Base-by-base conservation (phyloP, 2,329 filamentous ascomycete species). In the Lasiodiplodia sp. region DNA sequence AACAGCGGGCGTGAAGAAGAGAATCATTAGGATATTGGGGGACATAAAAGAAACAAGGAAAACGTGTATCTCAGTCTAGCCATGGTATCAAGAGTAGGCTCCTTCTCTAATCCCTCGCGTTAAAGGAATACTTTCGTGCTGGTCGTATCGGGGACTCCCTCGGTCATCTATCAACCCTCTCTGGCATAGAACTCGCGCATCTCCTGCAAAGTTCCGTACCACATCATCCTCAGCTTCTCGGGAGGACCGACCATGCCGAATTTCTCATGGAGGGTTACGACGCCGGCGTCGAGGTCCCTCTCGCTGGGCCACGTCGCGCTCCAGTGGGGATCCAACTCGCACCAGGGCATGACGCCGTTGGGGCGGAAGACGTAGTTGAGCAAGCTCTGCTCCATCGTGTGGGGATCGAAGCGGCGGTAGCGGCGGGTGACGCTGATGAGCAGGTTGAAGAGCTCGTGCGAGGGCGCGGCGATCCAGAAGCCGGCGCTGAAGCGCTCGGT, bases 291-390 rank as follows among this genome's bases (percentile, higher is more conserved):
- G 0, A 78, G 65, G 71, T 82, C 80, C n/a, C 69, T 70, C 68
- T 74, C 66, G 53, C 72, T 80, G 18, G 79, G 78, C 72, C 78
- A 78, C n/a, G 78, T 79, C 5, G 79, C 76, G 68, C 76, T 82
- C 82, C 82, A 83, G 18, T 72, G 74, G 66, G 75, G 75, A 64
- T 79, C 71, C 58, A 83, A 66, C 66, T 79, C 76, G 21, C 74
- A 71, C 82, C 82, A 83, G 0, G 81, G 81, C 81, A 83, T 83
- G 12, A 78, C 73, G 0, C 81, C 81, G 11, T 76, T 72, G 7
- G 76, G 69, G 11, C 81, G 74, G 69, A 82, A 81, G 2, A 80
- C 82, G 70, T 84, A 83, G 71, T 83, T 83, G 21, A 83, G 73
- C 31, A 84, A 71, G 69, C 79, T 79, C 71, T 84, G 82, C 69